Evolutionary conservation across 306 rosid genomes (phyloP), one percentile per base, ranked within the genome.

Genomic region (Begonia masoniana): DNA sequence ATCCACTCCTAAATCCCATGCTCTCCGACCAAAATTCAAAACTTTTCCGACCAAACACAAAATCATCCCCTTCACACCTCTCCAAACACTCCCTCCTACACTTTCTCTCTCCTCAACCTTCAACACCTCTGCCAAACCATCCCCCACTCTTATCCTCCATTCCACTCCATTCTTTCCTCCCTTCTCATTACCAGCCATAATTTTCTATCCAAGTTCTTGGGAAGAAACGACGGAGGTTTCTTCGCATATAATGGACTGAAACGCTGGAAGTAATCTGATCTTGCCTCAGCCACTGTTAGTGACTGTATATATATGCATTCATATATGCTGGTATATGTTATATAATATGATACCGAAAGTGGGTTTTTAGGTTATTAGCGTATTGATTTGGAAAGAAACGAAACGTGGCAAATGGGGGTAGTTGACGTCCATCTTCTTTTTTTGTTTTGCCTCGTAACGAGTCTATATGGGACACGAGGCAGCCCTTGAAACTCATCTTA

Each of bases 1-100:
- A 64, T 69, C 71, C 17, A 68, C 62, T 1, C 92, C 99, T 12
- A 91, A 1, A 0, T 76, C 75, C 94, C 94, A 86, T 9, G 94
- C 92, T 65, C 81, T 81, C 58, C 61, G 62, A 50, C 77, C 24
- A 62, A 91, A 83, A 41, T 39, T 73, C 53, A 71, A 52, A 14
- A 66, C 14, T 73, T 77, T 85, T 43, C 60, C 31, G 47, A 52
- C 61, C 49, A 83, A 1, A 50, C 82, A 67, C 47, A 23, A 39
- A 51, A 59, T 60, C 13, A 68, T 16, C 51, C 53, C 68, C 72
- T 74, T 71, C 4, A 43, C 12, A 1, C 2, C 3, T 42, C 43
- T 23, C 53, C 47, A 9, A 9, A 12, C 12, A 2, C 47, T 43
- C 2, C 13, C 6, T 43, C 47, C 13, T 9, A 6, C 47, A 3